Percentiles rank a stretch among this genome's conserved stretches.
These are phyloP conservation scores for Zarea fungicola DNA, from an alignment of 2,329 filamentous ascomycete genomes.

Conservation along the genomic window DNA sequence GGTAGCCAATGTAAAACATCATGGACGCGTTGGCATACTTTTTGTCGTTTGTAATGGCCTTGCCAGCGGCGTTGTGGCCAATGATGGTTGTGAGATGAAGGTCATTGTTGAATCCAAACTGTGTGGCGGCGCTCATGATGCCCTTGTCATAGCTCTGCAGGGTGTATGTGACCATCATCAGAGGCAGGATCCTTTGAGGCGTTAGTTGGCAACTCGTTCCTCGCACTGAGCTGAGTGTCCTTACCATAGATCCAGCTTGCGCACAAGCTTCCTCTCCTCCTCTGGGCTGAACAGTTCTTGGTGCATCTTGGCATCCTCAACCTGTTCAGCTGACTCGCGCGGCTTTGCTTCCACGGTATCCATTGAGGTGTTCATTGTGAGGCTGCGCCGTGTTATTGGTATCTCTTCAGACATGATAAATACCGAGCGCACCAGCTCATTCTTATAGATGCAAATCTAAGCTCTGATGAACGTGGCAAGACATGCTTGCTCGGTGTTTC, in stretches of 20 bases:
- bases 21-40: constrained; percentile 18
- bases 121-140: constrained; percentile 12
- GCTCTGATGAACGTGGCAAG: too few relatives aligned
- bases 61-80: constrained; percentile 10
- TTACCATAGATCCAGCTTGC: constrained; percentile 17
- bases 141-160: constrained; percentile 16
- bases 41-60: constrained; percentile 8
- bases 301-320: constrained; percentile 1
- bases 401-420: too few relatives aligned
- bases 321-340: background rate
- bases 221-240: too few relatives aligned
- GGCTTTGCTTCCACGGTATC: background rate
- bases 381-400: too few relatives aligned
- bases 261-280: background rate
- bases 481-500: too few relatives aligned
- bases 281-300: background rate
- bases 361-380: background rate
- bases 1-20: constrained; percentile 44
- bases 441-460: too few relatives aligned
- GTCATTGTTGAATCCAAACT: constrained; percentile 8
- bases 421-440: too few relatives aligned
- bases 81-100: constrained; percentile 8
- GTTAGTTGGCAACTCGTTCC: too few relatives aligned
- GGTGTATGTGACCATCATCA: constrained; percentile 14
- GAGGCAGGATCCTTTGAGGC: constrained; percentile 8